Conservation (phyloP, 306 rosid genomes). For the Sicyos baderoa region DNA sequence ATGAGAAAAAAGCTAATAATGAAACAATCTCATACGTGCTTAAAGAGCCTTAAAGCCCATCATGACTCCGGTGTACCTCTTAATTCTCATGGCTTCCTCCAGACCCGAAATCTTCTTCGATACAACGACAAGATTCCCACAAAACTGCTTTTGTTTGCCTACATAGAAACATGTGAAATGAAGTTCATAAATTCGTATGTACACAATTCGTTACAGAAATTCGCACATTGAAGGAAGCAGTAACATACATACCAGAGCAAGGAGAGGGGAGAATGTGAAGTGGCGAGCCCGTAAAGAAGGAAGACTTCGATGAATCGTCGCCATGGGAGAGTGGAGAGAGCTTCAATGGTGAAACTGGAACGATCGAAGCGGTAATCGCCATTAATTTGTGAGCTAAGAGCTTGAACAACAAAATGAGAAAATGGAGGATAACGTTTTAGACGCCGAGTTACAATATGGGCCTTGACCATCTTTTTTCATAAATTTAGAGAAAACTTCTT, state of each 20-base stretch:
- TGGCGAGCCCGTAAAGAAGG: conserved; percentile 12
- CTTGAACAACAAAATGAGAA: neutral
- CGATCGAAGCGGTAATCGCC: conserved; percentile 14
- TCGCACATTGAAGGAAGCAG: neutral
- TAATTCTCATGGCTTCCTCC: conserved; percentile 73
- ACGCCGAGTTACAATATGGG: neutral
- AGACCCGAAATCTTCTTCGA: conserved; percentile 52
- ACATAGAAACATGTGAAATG: neutral
- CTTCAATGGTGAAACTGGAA: neutral
- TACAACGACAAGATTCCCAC: conserved; percentile 38
- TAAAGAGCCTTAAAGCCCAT: neutral
- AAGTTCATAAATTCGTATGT: neutral
- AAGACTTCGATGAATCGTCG: neutral
- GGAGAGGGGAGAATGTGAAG: neutral
- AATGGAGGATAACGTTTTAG: neutral
- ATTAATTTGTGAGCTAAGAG: neutral
- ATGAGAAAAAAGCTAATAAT: neutral
- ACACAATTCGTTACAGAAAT: no score
- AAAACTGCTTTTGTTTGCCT: conserved; percentile 33
- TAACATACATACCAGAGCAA: neutral
- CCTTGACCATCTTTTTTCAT: no score
- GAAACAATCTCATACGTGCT: conserved; percentile 6
- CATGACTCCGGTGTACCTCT: conserved; percentile 33
- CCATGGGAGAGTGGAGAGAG: conserved; percentile 3
- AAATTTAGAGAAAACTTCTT: no score